Conservation (phyloP, 2,329 filamentous ascomycete species). For the Aspergillus sp. region DNA sequence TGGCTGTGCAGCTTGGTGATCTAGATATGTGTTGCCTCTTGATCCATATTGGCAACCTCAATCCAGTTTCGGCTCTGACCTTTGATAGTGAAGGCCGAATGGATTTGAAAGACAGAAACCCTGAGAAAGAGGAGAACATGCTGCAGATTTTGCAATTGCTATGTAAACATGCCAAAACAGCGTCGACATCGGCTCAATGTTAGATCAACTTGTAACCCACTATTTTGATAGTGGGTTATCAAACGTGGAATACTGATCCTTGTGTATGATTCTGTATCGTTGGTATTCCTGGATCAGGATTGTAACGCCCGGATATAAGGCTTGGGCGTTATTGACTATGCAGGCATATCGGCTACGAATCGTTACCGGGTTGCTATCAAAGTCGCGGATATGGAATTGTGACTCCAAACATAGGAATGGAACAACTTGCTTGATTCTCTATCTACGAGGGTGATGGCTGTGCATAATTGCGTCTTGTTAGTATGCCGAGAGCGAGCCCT, state of each 20-base stretch:
- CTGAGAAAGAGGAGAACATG: not conserved
- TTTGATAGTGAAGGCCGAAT: slow-evolving; percentile 3
- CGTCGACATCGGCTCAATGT: not conserved
- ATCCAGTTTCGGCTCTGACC: slow-evolving; percentile 3
- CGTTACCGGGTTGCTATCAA: no score
- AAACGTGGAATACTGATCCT: not conserved
- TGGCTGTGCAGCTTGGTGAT: slow-evolving; percentile 7
- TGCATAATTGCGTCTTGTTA: no score
- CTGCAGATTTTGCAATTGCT: not conserved
- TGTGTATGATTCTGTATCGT: not conserved
- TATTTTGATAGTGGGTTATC: not conserved
- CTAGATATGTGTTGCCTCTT: slow-evolving; percentile 8
- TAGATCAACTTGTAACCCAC: not conserved
- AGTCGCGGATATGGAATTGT: no score
- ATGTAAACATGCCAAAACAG: not conserved
- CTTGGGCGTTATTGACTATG: no score
- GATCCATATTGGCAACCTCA: slow-evolving; percentile 5
- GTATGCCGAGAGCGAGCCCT: no score
- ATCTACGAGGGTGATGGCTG: no score
- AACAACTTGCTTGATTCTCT: slow-evolving; percentile 18
- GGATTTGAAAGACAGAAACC: not conserved
- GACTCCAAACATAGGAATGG: not conserved
- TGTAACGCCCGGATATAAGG: no score
- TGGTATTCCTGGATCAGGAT: not conserved
- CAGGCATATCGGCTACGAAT: no score